Evolutionary conservation across 192 early-diverging fungal genomes (phyloP), one percentile per base, ranked within the genome.

Genomic region (Geranomyces michiganensis): DNA sequence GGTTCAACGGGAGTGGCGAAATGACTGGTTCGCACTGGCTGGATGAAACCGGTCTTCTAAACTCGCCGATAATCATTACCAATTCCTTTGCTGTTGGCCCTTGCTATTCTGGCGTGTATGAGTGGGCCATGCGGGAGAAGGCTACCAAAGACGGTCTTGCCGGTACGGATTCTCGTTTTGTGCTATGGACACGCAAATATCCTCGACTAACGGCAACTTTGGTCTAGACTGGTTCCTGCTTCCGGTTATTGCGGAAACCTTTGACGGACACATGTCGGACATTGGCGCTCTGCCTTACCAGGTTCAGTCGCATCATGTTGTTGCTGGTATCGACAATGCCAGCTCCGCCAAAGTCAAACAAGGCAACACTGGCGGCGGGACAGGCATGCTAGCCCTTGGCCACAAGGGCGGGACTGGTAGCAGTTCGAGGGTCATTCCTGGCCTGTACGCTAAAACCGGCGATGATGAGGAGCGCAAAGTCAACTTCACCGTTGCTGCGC

Each of bases 11-110:
- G 8, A 30, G 12, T 8, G 58, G 58, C 31, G 58, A 60, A 29
- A 60, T 60, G 58, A 60, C 58, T 29, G 58, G 58, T 8, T 60
- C 58, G 26, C 58, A 60, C 58, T 60, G 58, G 58, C 58, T 60
- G 29, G 58, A 60, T 29, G 58, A 60, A 29, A 60, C 58, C 7
- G 58, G 58, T 19, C 58, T 60, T 7, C 31, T 60, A 2, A 60
- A 60, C 58, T 60, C 58, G 2, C 58, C 58, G 3, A 60, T 60
- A 8, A 60, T 60, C 58, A 60, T 60, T 33, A 60, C 58, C 2
- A 60, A 60, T 29, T 60, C 58, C 12, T 60, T 60, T 29, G 58
- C 58, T 7, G 58, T 60, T 19, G 58, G 58, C 5, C 58, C 58
- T 5, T 60, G 58, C 58, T 60, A 60, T 29, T 8, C 58, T 8